A percentile compares a stretch with the other conserved stretches of the same genome.
Conservation (phyloP, 805 yeast genomes). For the Ogataea ganodermae region DNA sequence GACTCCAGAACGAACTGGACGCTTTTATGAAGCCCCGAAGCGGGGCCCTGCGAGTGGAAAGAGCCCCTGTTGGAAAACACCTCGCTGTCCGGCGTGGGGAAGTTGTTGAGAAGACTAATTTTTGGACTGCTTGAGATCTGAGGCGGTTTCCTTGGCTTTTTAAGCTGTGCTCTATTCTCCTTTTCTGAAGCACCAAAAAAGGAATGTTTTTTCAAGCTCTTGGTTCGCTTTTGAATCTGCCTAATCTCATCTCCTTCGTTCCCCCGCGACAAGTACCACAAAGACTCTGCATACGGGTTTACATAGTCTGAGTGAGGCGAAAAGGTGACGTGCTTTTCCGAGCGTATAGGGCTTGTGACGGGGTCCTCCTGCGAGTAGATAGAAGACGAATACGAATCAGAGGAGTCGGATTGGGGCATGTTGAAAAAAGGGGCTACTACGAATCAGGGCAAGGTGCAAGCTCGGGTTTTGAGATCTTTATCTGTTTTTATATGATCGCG, state of each 20-base stretch:
- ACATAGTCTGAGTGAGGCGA: neutral
- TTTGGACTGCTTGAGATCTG: constrained; percentile 15
- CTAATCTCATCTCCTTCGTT: constrained; percentile 39
- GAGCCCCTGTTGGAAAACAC: neutral
- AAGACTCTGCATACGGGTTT: constrained; percentile 46
- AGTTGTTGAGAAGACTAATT: constrained; percentile 39
- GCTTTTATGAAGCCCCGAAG: constrained; percentile 19
- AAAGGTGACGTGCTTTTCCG: neutral
- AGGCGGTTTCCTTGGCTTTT: constrained; percentile 9
- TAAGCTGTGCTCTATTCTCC: neutral
- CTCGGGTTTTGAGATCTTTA: too few species aligned
- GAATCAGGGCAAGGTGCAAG: too few species aligned
- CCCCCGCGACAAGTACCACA: constrained; percentile 42
- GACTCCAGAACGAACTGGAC: constrained; percentile 32
- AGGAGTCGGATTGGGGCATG: constrained; percentile 5
- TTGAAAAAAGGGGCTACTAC: too few species aligned
- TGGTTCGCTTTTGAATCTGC: constrained; percentile 29
- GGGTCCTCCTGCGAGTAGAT: constrained; percentile 17
- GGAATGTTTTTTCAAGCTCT: constrained; percentile 4
- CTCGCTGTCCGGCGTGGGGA: constrained; percentile 10
- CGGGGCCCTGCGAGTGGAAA: constrained; percentile 11
- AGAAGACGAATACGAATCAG: constrained; percentile 17
- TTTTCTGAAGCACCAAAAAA: neutral
- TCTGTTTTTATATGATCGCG: too few species aligned
- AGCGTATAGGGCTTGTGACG: neutral